Base-by-base conservation (phyloP, 2,329 filamentous ascomycete species). In the Niveomyces coronatus region DNA sequence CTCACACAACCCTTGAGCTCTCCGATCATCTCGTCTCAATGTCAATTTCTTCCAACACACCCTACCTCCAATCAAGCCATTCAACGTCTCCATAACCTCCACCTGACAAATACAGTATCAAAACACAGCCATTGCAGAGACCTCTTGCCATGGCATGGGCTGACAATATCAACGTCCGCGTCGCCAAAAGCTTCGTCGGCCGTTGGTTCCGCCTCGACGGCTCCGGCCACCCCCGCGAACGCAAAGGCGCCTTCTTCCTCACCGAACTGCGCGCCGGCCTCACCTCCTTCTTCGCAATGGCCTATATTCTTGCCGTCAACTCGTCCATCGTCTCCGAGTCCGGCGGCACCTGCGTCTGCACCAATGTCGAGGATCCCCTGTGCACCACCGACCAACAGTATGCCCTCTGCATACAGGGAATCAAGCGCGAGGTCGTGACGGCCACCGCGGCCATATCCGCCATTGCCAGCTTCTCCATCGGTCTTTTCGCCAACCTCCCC, bases 201-300 rank as follows among this genome's bases (percentile, higher is more conserved):
- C 67, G 69, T 47, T 83, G 79, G 65, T 94, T 94, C 62, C 75
- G 77, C 47, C 74, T 94, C 28, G 85, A 93, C 45, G 83, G 83
- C 47, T 86, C 75, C 27, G 85, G 85, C 51, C 83, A 84, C 79
- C 74, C 70, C 46, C 74, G 68, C 49, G 79, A 85, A 57, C 76
- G 84, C 37, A 81, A 84, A 54, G 79, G 79, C 16, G 81, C 84
- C 22, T 70, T 71, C 49, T 93, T 93, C 65, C 76, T 85, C 51
- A 93, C 85, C 34, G 86, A 94, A 62, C 67, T 93, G 38, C 80
- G 86, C 44, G 86, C 83, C 42, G 86, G 86, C 33, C 63, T 93
- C 26, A 84, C 85, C 18, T 87, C 83, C 55, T 86, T 87, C 61
- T 82, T 84, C 55, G 73, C 74, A 49, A 70, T 72, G 62, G 62